Conservation (phyloP, 805 yeast species). For the Candida silvicultrix region DNA sequence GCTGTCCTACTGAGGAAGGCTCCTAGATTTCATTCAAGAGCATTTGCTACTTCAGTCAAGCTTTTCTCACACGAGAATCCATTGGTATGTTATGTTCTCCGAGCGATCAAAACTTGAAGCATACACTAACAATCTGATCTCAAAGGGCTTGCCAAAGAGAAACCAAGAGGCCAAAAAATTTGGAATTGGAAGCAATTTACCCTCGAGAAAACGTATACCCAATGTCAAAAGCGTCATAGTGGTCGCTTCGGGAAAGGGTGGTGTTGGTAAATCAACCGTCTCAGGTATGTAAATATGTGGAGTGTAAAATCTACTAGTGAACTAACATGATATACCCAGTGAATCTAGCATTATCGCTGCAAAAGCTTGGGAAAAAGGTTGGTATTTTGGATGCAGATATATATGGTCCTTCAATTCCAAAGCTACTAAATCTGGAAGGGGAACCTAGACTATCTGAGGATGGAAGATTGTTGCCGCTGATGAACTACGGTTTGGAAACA, state of each 20-base stretch:
- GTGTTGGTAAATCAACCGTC: constrained; percentile 85
- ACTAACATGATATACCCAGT: constrained; percentile 20
- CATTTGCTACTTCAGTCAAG: background rate
- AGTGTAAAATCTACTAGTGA: background rate
- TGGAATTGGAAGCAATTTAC: constrained; percentile 45
- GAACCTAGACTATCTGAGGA: constrained; percentile 52
- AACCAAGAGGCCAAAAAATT: constrained; percentile 26
- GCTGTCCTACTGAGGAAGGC: background rate
- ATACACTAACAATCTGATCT: background rate
- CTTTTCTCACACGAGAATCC: constrained; percentile 41
- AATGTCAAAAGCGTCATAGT: constrained; percentile 59
- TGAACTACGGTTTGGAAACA: constrained; percentile 69
- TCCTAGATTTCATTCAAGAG: background rate
- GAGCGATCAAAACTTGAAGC: background rate
- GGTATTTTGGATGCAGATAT: constrained; percentile 78
- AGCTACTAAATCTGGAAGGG: constrained; percentile 57
- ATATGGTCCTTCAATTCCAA: constrained; percentile 82
- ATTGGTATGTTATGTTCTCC: constrained; percentile 35
- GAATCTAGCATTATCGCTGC: constrained; percentile 61
- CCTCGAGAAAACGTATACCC: constrained; percentile 47
- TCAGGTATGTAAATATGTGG: constrained; percentile 7
- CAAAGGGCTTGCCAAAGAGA: constrained; percentile 17
- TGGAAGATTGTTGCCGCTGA: constrained; percentile 59
- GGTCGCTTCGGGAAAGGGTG: constrained; percentile 74
- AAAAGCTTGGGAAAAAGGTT: constrained; percentile 43